Evolutionary conservation across 805 yeast genomes (phyloP), one percentile per base, ranked within the genome.

Genomic region (Ogataea paradorogensis): DNA sequence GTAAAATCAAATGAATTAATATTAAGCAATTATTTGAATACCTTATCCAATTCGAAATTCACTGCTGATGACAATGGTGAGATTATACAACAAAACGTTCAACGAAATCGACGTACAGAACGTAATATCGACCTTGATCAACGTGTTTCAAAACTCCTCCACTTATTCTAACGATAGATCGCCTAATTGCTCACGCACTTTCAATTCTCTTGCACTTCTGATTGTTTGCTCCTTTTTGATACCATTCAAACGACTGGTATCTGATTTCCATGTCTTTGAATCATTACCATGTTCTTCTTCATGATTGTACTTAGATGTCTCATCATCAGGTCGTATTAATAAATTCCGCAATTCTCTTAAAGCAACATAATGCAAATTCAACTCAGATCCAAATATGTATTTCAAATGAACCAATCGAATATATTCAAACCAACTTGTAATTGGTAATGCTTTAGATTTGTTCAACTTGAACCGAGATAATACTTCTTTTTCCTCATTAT

Each of bases 351-450:
- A 33, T 7, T 50, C 62, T 14, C 33, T 50, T 4, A 57, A 53
- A 7, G 52, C 53, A 7, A 70, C 66, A 23, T 74, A 61, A 51
- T 76, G 80, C 42, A 59, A 60, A 46, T 73, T 78, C 11, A 76
- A 64, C 10, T 78, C 78, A 37, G 71, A 68, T 29, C 76, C 71
- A 52, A 73, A 74, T 20, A 74, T 58, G 69, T 76, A 76, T 43
- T 71, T 69, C 48, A 76, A 60, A 39, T 69, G 71, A 25, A 73
- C 60, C 37, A 76, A 58, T 28, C 82, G 60, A 35, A 72, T 53
- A 52, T 71, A 73, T 31, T 73, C 65, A 46, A 59, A 70, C 80
- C 82, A 76, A 24, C 72, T 62, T 35, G 68, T 72, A 21, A 76
- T 72, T 9, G 71, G 65, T 24, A 76, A 55, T 0, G 73, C 59